Conservation (phyloP, 768 basidiomycete species). For the Termitomyces sp. region DNA sequence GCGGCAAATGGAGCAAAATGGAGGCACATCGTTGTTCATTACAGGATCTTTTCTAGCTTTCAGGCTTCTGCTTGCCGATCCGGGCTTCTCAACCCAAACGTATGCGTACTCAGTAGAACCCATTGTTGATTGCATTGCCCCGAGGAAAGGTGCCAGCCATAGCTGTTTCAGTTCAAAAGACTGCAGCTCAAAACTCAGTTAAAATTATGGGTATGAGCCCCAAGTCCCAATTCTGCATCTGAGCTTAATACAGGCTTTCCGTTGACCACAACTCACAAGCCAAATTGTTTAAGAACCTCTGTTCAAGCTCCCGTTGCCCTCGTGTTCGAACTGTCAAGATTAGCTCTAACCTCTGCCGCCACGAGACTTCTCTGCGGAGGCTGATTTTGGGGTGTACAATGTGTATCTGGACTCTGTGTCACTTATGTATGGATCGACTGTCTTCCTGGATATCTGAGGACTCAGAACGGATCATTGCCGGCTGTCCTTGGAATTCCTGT, state of each 20-base stretch:
- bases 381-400: not conserved
- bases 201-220: not conserved
- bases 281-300: not conserved
- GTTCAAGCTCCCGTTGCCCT: conserved; percentile 3
- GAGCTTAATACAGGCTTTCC: not conserved
- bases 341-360: not conserved
- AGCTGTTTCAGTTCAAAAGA: too few relatives aligned
- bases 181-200: not conserved
- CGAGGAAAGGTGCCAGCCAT: not conserved
- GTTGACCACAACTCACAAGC: not conserved
- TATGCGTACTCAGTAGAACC: not conserved
- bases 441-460: not conserved
- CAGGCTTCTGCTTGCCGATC: not conserved
- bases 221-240: not conserved
- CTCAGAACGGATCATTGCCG: conserved; percentile 6
- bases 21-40: not conserved
- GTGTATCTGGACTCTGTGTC: not conserved
- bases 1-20: not conserved
- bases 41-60: not conserved
- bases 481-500: not conserved
- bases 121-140: not conserved
- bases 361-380: not conserved
- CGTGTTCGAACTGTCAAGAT: conserved; percentile 1
- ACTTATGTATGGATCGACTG: not conserved
- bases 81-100: not conserved